Evolutionary conservation across 257 asterid species (phyloP).

Genomic region (Solanum lycopersicoides): DNA sequence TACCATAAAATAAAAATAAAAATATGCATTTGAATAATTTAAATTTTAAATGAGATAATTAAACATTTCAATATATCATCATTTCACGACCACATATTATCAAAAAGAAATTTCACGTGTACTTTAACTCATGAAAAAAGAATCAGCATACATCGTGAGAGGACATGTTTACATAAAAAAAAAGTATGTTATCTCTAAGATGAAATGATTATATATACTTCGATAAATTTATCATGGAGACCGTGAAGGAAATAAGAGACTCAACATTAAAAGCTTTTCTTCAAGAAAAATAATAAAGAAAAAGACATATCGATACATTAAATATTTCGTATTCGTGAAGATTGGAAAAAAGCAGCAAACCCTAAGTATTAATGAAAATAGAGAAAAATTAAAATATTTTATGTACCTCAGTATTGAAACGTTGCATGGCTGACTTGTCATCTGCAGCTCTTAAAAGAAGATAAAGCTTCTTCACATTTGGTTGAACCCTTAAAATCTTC

Average conservation of each 20-base stretch:
- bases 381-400: neutral
- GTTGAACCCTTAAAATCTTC: conserved; percentile 74
- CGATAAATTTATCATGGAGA: neutral
- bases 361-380: neutral
- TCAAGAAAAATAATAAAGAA: neutral
- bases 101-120: neutral
- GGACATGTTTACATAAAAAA: too few relatives aligned
- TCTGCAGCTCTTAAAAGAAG: conserved; percentile 83
- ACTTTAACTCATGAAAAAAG: neutral
- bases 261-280: neutral
- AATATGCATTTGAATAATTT: neutral
- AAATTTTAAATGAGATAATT: neutral
- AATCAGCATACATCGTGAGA: too few relatives aligned
- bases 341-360: too few relatives aligned
- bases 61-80: neutral
- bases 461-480: conserved; percentile 74
- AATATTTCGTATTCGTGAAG: neutral
- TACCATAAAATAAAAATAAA: neutral
- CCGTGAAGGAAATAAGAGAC: neutral
- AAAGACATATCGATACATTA: neutral
- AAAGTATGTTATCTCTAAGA: neutral
- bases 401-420: conserved; percentile 66
- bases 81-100: neutral
- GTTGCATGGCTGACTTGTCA: conserved; percentile 42
- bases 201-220: neutral